Evolutionary conservation across 371 early-diverging fungal genomes (phyloP), one percentile per base, ranked within the genome.

Genomic region (Mucor piriformis): DNA sequence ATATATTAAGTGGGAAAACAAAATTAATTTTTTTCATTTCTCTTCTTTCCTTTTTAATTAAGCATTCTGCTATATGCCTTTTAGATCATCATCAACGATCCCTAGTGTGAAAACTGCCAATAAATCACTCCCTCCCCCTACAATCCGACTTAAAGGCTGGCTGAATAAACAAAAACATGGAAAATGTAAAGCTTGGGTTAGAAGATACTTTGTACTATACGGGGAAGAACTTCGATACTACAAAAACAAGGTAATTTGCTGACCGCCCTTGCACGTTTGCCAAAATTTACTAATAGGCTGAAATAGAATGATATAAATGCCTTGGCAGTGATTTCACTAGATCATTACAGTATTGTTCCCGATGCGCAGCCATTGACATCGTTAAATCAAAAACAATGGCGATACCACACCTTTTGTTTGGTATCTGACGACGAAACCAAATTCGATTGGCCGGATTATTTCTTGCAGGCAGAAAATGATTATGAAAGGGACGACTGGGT

Each of bases 121-220:
- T 33, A 54, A 57, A 37, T 42, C 57, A n/a, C 3, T 1, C 6
- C 46, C 63, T 6, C 48, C 63, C 5, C 29, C 67, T n/a, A 43
- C 44, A 12, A 24, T 57, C 37, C 47, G 37, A 44, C 18, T 63
- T 6, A 50, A 68, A 50, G 78, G 78, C 10, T 77, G 69, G 61
- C 50, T 77, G 18, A 57, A 65, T 56, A 77, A 77, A 58, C 78
- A 77, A 57, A 62, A 69, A 21, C 78, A 77, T 54, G 75, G 78
- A 40, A 61, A 69, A 43, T 69, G 65, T 24, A 72, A 57, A 50
- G 40, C 57, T 15, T 69, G 64, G 64, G 16, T 54, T 2, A 63
- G 57, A 25, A 32, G 69, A 29, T 69, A 64, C 18, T 69, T 69
- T 49, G 52, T 63, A 11, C 27, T 64, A 13, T 62, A 66, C 40